Evolutionary conservation across 176 grass and related monocot genomes (phyloP), one percentile per base, ranked within the genome.

Genomic region (Pontederia paniculata): DNA sequence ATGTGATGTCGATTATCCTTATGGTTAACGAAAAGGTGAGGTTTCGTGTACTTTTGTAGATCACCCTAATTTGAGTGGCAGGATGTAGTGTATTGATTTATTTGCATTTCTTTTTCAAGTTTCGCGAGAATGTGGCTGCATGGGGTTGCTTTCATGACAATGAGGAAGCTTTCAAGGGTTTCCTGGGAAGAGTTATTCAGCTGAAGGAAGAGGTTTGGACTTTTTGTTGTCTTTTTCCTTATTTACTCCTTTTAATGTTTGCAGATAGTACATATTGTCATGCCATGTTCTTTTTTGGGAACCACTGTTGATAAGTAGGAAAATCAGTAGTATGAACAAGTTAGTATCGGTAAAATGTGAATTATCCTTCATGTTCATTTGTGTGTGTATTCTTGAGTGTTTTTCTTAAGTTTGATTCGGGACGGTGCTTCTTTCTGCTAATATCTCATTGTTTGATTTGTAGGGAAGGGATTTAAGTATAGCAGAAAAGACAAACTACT

Each of bases 1-100:
- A 98, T 46, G 74, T 88, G 8, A 98, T 91, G 83, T 98, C 87
- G 54, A 98, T 98, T 62, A 77, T 98, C 42, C 80, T 98, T 65
- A 98, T 98, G 93, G 80, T 98, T 37, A 98, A 91, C 63, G 86
- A 98, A 69, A 98, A 98, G 89, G 84, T 95, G 43, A 11, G 54
- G 44, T 19, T 37, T 37, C 28, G 7, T 37, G 28, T 37, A 37
- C 28, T n/a, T n/a, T n/a, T n/a, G n/a, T n/a, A n/a, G n/a, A 37
- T 37, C 28, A 37, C 28, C 5, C 5, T 2, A 37, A 37, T 2
- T 5, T 37, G 28, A 5, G 28, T 37, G 28, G 28, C 28, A 37
- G 3, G 28, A 37, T 37, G 28, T 37, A 2, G 28, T 0, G 28
- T 2, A 37, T 37, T 37, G 28, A 37, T 3, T 37, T 37, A 37